Evolutionary conservation across 768 basidiomycete genomes (phyloP).

Genomic region (Tylopilus vinaceipallidus): DNA sequence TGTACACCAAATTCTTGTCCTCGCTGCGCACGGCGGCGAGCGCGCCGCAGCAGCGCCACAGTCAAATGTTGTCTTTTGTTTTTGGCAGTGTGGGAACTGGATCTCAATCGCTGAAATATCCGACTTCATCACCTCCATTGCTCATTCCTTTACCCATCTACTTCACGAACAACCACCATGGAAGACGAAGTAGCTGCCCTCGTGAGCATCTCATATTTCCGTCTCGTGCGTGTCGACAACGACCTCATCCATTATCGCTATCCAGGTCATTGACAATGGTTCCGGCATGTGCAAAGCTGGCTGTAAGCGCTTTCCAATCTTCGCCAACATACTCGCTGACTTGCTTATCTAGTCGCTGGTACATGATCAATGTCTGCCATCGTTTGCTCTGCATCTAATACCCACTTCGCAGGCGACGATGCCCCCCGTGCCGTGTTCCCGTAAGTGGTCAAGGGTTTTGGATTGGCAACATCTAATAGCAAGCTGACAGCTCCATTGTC

Average conservation of each 20-base stretch:
- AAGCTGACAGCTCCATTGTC: slow-evolving; percentile 70
- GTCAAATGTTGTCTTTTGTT: slow-evolving; percentile 22
- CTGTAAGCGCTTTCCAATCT: slow-evolving; percentile 54
- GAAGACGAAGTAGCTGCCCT: slow-evolving; percentile 66
- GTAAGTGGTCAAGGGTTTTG: slow-evolving; percentile 48
- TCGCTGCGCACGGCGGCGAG: neutral
- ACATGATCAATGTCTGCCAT: slow-evolving; percentile 12
- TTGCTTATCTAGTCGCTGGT: slow-evolving; percentile 57
- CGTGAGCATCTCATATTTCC: slow-evolving; percentile 28
- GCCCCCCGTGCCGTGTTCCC: slow-evolving; percentile 92
- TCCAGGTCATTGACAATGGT: slow-evolving; percentile 87
- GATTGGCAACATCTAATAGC: slow-evolving; percentile 10
- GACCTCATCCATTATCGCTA: slow-evolving; percentile 1
- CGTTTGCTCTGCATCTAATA: neutral
- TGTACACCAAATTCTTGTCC: neutral
- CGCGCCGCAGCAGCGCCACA: neutral
- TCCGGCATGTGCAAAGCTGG: slow-evolving; percentile 99
- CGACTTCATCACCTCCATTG: slow-evolving; percentile 21
- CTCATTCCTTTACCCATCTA: slow-evolving; percentile 19
- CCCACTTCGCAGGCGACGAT: slow-evolving; percentile 68
- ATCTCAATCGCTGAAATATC: slow-evolving; percentile 27
- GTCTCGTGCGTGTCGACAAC: neutral
- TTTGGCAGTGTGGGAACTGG: slow-evolving; percentile 14
- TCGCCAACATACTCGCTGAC: slow-evolving; percentile 18
- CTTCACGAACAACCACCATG: slow-evolving; percentile 39